Percentiles rank a stretch among this genome's conserved stretches.
Conservation (phyloP, 2,329 filamentous ascomycete genomes). For the Penicillium sp. region DNA sequence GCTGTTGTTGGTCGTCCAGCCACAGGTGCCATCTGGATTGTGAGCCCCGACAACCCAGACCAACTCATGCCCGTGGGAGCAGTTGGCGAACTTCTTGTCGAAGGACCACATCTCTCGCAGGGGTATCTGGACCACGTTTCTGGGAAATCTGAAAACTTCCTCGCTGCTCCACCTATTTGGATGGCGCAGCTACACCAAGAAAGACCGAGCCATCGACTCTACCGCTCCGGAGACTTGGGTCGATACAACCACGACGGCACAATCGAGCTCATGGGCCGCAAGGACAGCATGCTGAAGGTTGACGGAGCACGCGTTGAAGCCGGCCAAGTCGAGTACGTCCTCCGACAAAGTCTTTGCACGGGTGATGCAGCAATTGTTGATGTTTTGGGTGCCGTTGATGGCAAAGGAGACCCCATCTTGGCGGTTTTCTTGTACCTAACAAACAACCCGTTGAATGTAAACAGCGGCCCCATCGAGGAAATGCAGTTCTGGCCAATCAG, state of each 20-base stretch:
- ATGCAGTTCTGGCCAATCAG: slow-evolving; percentile 18
- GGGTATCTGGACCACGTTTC: slow-evolving; percentile 27
- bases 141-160: slow-evolving; percentile 19
- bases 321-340: slow-evolving; percentile 24
- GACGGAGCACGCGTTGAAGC: slow-evolving; percentile 26
- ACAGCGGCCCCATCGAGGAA: slow-evolving; percentile 6
- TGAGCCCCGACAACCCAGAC: slow-evolving; percentile 20
- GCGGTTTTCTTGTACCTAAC: slow-evolving; percentile 19
- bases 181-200: slow-evolving; percentile 16
- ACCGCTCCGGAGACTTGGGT: slow-evolving; percentile 29
- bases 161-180: slow-evolving; percentile 14
- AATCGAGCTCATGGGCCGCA: slow-evolving; percentile 30
- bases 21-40: slow-evolving; percentile 32
- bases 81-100: slow-evolving; percentile 32
- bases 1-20: slow-evolving; percentile 19
- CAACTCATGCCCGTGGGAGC: slow-evolving; percentile 29
- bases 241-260: slow-evolving; percentile 24
- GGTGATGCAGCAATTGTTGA: slow-evolving; percentile 20
- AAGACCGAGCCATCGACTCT: slow-evolving; percentile 17
- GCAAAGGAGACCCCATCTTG: slow-evolving; percentile 16
- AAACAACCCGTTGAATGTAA: slow-evolving; percentile 17
- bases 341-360: slow-evolving; percentile 8
- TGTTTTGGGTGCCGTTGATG: slow-evolving; percentile 20
- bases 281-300: slow-evolving; percentile 30
- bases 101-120: slow-evolving; percentile 29